Conservation (phyloP, 2,329 filamentous ascomycete species). For the Fusarium sp. region DNA sequence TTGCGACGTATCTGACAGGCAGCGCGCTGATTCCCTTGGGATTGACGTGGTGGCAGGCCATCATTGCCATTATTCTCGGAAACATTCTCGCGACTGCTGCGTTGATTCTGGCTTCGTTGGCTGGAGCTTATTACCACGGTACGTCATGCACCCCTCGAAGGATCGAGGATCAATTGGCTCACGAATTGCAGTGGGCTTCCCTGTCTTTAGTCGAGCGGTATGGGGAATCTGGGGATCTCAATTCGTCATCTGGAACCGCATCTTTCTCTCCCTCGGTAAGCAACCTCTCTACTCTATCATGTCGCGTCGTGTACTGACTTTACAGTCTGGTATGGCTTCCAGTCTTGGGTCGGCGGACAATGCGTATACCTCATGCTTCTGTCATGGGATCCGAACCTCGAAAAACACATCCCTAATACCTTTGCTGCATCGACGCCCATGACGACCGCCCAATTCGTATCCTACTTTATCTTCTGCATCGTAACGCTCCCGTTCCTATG, state of each 20-base stretch:
- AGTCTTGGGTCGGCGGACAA: constrained; percentile 61
- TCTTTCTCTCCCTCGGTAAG: constrained; percentile 57
- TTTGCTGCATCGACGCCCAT: constrained; percentile 57
- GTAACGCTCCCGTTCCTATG: constrained; percentile 59
- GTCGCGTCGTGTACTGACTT: background rate
- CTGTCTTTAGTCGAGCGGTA: constrained; percentile 54
- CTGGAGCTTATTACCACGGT: constrained; percentile 58
- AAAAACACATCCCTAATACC: constrained; percentile 57
- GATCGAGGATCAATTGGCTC: background rate
- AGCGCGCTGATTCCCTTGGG: constrained; percentile 57
- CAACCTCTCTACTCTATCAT: no score
- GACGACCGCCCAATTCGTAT: constrained; percentile 59
- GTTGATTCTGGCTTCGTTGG: constrained; percentile 58
- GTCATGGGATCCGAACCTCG: constrained; percentile 59
- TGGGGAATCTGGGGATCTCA: constrained; percentile 59
- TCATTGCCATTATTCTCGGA: constrained; percentile 56
- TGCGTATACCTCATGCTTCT: constrained; percentile 60
- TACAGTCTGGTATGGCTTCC: constrained; percentile 55
- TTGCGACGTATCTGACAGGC: constrained; percentile 56
- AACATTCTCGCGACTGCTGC: constrained; percentile 55
- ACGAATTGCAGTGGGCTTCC: constrained; percentile 51
- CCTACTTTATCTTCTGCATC: constrained; percentile 59
- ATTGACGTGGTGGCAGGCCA: constrained; percentile 58
- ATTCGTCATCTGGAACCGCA: constrained; percentile 58
- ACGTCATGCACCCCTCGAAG: constrained; percentile 19